These are phyloP conservation scores for Neofusicoccum ribis DNA, from an alignment of 2,329 filamentous ascomycete genomes.

Conservation along the genomic window DNA sequence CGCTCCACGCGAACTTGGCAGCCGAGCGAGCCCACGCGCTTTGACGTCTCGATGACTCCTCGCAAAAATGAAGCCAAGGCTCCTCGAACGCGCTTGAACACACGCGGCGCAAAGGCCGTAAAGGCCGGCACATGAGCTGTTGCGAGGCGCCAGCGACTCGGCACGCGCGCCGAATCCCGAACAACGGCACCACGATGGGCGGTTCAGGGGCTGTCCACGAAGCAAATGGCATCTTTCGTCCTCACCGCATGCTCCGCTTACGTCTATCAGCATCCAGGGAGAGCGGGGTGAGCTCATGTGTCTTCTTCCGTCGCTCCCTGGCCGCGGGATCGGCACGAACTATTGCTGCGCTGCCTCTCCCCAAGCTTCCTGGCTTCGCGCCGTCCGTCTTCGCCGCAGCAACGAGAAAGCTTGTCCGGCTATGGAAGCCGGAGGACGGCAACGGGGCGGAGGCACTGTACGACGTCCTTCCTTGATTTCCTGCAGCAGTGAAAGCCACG, in stretches of 20 bases:
- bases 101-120: too few relatives aligned
- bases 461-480: too few relatives aligned
- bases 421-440: background rate
- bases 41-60: slow-evolving; percentile 2
- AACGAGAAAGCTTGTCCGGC: background rate
- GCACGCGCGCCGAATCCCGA: background rate
- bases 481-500: too few relatives aligned
- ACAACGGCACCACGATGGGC: background rate
- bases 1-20: too few relatives aligned
- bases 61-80: background rate
- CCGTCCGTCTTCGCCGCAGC: background rate
- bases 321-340: background rate
- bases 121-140: too few relatives aligned
- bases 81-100: too few relatives aligned
- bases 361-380: slow-evolving; percentile 1
- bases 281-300: background rate
- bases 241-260: slow-evolving; percentile 7
- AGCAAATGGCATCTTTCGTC: background rate
- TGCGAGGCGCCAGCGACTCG: background rate
- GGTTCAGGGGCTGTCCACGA: slow-evolving; percentile 7
- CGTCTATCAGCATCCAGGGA: background rate
- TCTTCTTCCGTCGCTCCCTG: background rate
- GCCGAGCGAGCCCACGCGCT: background rate
- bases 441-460: too few relatives aligned
- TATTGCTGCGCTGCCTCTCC: background rate